Conservation (phyloP, 2,329 filamentous ascomycete species). For the Stachybotrys chartarum region DNA sequence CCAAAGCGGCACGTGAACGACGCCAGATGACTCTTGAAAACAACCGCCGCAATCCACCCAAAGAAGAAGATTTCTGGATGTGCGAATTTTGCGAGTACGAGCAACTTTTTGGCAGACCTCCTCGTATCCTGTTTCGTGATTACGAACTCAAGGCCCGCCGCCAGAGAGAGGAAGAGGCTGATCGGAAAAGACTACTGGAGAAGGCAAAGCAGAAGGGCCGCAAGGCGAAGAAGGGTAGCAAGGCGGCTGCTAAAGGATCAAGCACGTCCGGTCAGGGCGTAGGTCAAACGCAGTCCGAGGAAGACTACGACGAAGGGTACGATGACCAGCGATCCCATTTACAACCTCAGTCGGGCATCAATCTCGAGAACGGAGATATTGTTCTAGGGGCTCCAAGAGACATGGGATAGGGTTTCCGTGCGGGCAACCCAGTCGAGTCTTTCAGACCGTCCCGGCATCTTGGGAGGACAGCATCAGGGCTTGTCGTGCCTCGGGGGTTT, state of each 20-base stretch:
- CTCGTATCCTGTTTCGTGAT: conserved; percentile 74
- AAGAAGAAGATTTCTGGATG: conserved; percentile 74
- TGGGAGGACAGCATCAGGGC: background rate
- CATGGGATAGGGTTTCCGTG: background rate
- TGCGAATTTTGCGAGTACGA: conserved; percentile 99
- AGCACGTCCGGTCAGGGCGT: conserved; percentile 9
- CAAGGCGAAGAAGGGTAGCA: conserved; percentile 75
- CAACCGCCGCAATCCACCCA: conserved; percentile 68
- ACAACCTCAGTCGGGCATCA: conserved; percentile 7
- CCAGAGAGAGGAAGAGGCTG: conserved; percentile 75
- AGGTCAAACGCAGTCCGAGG: conserved; percentile 31
- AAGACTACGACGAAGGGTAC: conserved; percentile 27
- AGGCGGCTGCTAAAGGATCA: conserved; percentile 27
- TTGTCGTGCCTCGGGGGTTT: background rate
- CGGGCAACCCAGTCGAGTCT: background rate
- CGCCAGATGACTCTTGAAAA: conserved; percentile 69
- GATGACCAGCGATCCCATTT: conserved; percentile 18
- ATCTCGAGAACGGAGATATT: conserved; percentile 3
- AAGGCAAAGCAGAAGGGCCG: conserved; percentile 91
- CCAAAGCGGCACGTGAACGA: conserved; percentile 68
- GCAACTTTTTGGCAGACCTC: conserved; percentile 83
- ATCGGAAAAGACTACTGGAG: conserved; percentile 76
- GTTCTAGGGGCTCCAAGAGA: background rate
- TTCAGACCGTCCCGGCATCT: background rate
- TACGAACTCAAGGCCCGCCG: conserved; percentile 94